phyloP scores from a whole-genome alignment of 2,329 filamentous ascomycete genomes.

The Fusarium secorum region DNA sequence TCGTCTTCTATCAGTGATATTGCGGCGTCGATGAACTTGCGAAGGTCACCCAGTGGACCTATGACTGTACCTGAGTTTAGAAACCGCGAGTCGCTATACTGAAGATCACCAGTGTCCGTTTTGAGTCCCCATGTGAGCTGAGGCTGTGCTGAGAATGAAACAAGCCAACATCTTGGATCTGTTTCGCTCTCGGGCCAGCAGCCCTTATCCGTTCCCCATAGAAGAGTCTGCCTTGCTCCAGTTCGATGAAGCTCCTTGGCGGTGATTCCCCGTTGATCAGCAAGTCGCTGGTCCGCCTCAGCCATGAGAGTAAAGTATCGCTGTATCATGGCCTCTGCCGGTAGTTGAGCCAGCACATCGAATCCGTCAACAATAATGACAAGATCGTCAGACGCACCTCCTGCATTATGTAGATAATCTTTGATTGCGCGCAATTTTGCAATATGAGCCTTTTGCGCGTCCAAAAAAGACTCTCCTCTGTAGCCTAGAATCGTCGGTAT shows the following conservation, averaged over 20 bases:
- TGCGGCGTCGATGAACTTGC: slow-evolving; percentile 27
- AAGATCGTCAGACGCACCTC: slow-evolving; percentile 23
- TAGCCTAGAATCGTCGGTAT: slow-evolving; percentile 33
- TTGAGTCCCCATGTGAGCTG: slow-evolving; percentile 29
- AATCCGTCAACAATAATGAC: slow-evolving; percentile 37
- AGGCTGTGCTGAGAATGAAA: slow-evolving; percentile 26
- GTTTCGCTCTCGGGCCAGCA: slow-evolving; percentile 19
- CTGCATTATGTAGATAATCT: slow-evolving; percentile 20
- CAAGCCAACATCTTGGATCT: slow-evolving; percentile 33
- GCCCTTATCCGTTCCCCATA: slow-evolving; percentile 36
- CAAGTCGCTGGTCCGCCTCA: slow-evolving; percentile 25
- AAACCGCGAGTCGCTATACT: slow-evolving; percentile 18
- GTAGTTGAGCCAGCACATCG: slow-evolving; percentile 39
- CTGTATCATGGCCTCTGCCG: slow-evolving; percentile 33
- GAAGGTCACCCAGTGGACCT: slow-evolving; percentile 33
- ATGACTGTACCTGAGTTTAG: slow-evolving; percentile 39
- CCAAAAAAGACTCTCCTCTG: slow-evolving; percentile 25
- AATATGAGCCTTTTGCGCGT: slow-evolving; percentile 30
- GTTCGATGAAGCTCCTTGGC: slow-evolving; percentile 24
- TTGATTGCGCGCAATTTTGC: slow-evolving; percentile 29
- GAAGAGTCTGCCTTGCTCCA: slow-evolving; percentile 30
- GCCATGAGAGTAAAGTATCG: slow-evolving; percentile 31
- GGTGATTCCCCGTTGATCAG: slow-evolving; percentile 28
- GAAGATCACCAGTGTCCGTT: slow-evolving; percentile 16
- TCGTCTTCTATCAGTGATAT: slow-evolving; percentile 13